A percentile compares a stretch with the other conserved stretches of the same genome.
phyloP scores from a whole-genome alignment of 148 eudicot genomes.

The Limonium bicolor region DNA sequence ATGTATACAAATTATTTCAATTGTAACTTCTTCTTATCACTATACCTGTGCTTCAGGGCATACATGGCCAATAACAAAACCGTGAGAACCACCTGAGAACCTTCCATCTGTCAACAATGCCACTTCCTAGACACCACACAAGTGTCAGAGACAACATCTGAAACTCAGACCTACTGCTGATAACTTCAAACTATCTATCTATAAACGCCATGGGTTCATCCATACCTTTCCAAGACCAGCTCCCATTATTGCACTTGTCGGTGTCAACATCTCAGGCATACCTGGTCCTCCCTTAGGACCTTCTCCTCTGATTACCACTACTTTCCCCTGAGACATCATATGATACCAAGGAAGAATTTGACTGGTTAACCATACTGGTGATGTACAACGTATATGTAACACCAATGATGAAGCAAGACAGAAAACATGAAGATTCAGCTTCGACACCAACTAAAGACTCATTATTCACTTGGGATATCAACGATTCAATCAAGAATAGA shows the following conservation, averaged over 20 bases:
- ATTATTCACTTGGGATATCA: too few species aligned
- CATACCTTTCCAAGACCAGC: constrained; percentile 96
- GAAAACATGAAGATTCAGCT: too few species aligned
- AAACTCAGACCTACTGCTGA: too few species aligned
- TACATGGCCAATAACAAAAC: constrained; percentile 90
- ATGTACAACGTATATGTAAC: too few species aligned
- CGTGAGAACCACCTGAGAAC: constrained; percentile 96
- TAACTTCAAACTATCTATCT: too few species aligned
- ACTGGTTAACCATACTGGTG: constrained; percentile 2
- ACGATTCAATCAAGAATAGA: too few species aligned
- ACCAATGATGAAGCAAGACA: too few species aligned
- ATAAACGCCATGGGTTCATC: too few species aligned
- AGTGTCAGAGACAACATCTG: too few species aligned
- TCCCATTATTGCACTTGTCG: constrained; percentile 98
- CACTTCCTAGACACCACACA: constrained; percentile 47
- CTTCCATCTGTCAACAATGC: constrained; percentile 93
- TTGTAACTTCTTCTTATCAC: not conserved
- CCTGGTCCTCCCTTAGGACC: constrained; percentile 99
- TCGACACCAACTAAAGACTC: too few species aligned
- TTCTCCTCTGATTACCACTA: constrained; percentile 90
- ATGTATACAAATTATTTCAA: not conserved
- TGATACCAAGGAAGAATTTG: not conserved
- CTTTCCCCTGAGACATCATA: constrained; percentile 53
- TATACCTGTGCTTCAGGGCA: constrained; percentile 93
- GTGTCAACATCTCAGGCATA: constrained; percentile 98